phyloP scores from a whole-genome alignment of 352 stramenopile genomes.

The Saprolegnia diclina region DNA sequence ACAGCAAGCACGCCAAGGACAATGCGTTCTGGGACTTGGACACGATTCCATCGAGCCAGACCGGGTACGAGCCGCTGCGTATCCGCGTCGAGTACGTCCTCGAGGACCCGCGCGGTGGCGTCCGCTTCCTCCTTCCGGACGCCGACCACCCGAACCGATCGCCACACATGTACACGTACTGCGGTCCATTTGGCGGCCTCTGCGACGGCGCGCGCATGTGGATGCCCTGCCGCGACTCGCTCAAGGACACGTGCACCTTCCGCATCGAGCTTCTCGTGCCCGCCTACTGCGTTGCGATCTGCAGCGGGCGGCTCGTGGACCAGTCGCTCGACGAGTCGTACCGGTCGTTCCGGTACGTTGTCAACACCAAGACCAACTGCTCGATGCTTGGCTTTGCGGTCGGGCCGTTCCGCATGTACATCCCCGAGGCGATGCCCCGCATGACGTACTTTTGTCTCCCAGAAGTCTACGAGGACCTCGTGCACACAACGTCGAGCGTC shows the following conservation, averaged over 20 bases:
- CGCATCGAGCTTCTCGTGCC: slow-evolving; percentile 73
- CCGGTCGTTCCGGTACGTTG: slow-evolving; percentile 67
- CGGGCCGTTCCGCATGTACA: slow-evolving; percentile 67
- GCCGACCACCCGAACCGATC: slow-evolving; percentile 54
- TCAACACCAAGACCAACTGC: slow-evolving; percentile 78
- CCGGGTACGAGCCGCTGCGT: slow-evolving; percentile 57
- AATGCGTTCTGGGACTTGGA: slow-evolving; percentile 65
- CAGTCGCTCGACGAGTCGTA: slow-evolving; percentile 64
- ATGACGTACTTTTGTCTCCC: slow-evolving; percentile 83
- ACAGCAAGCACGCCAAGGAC: slow-evolving; percentile 39
- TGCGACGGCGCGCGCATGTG: slow-evolving; percentile 77
- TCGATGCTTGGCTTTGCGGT: slow-evolving; percentile 77
- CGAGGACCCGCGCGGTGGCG: slow-evolving; percentile 47
- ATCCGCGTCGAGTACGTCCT: slow-evolving; percentile 81
- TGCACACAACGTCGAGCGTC: slow-evolving; percentile 59
- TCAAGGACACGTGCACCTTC: slow-evolving; percentile 65
- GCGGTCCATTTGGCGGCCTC: slow-evolving; percentile 68
- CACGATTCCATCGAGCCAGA: slow-evolving; percentile 57
- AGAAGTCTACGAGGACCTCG: slow-evolving; percentile 66
- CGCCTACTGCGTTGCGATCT: slow-evolving; percentile 75
- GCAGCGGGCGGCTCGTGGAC: slow-evolving; percentile 79
- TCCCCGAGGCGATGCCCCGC: slow-evolving; percentile 63
- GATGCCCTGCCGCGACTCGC: slow-evolving; percentile 78
- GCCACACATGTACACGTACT: slow-evolving; percentile 85
- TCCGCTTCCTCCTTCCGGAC: slow-evolving; percentile 68